These are phyloP conservation scores for Triticum turgidum DNA, from an alignment of 176 grass and related monocot species.

Conservation along the genomic window DNA sequence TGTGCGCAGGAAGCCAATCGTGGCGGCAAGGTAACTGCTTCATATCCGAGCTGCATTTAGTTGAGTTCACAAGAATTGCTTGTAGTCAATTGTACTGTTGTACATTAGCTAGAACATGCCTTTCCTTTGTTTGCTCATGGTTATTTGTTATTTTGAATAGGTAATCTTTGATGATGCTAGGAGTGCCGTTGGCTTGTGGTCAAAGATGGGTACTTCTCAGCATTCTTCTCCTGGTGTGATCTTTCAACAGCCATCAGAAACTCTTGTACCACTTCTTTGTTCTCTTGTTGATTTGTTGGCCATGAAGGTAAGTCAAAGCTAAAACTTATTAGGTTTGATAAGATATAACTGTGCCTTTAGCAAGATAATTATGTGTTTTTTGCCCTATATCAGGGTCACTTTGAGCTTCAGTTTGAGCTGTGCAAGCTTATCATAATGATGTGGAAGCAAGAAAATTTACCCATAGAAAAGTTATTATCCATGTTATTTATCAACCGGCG, in stretches of 20 bases:
- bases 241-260: conserved; percentile 35
- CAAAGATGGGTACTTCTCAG: conserved; percentile 27
- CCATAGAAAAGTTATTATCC: conserved; percentile 56
- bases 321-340: conserved; percentile 1
- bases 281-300: conserved; percentile 76
- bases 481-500: conserved; percentile 57
- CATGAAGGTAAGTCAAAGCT: conserved; percentile 54
- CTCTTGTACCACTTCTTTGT: conserved; percentile 68
- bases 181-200: conserved; percentile 56
- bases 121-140: conserved; percentile 30
- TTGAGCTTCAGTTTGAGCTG: conserved; percentile 72
- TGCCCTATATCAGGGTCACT: conserved; percentile 56
- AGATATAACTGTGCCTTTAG: conserved; percentile 9
- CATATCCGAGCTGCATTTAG: neutral
- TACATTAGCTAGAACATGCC: neutral
- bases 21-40: conserved; percentile 50
- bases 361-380: conserved; percentile 35
- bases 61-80: neutral
- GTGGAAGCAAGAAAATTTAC: conserved; percentile 59
- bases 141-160: conserved; percentile 46
- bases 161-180: conserved; percentile 51
- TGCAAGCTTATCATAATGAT: conserved; percentile 64
- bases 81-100: neutral
- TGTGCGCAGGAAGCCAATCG: conserved; percentile 75
- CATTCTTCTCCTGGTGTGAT: conserved; percentile 32